Evolutionary conservation across 768 basidiomycete species (phyloP).

Genomic region (Royoungia palumana): DNA sequence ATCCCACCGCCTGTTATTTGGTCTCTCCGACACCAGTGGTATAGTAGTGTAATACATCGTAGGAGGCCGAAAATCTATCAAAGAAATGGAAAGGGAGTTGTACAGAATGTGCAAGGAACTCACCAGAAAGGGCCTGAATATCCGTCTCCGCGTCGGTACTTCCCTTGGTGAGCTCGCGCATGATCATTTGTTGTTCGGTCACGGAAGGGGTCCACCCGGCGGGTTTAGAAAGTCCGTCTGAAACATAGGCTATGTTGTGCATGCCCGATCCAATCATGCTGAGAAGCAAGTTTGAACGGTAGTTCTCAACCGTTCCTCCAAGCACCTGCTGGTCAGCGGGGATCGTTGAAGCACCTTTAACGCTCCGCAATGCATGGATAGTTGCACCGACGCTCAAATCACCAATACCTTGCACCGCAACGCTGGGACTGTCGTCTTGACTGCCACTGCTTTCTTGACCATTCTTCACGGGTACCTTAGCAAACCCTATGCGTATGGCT

Average conservation of each 20-base stretch:
- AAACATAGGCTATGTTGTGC: constrained; percentile 53
- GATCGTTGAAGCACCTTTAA: constrained; percentile 90
- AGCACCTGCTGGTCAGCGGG: constrained; percentile 93
- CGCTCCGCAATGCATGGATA: constrained; percentile 79
- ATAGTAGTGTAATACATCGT: constrained; percentile 97
- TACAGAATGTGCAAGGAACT: constrained; percentile 25
- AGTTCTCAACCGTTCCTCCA: constrained; percentile 90
- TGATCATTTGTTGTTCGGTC: constrained; percentile 96
- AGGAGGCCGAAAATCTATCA: constrained; percentile 81
- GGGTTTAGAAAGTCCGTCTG: constrained; percentile 58
- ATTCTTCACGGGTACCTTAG: constrained; percentile 92
- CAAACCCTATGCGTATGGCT: constrained; percentile 94
- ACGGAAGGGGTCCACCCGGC: constrained; percentile 69
- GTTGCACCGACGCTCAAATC: constrained; percentile 85
- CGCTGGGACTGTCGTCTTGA: constrained; percentile 59
- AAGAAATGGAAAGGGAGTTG: constrained; percentile 11
- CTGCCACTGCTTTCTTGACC: constrained; percentile 59
- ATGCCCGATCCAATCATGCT: constrained; percentile 82
- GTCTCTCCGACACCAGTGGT: constrained; percentile 81
- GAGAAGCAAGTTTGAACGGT: constrained; percentile 84
- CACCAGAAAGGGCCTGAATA: constrained; percentile 82
- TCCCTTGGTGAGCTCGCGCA: constrained; percentile 85
- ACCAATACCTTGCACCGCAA: constrained; percentile 77
- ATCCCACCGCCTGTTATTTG: constrained; percentile 87
- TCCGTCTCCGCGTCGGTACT: constrained; percentile 78